phyloP scores from a whole-genome alignment of 345 rosid species.

The Brassica incana region DNA sequence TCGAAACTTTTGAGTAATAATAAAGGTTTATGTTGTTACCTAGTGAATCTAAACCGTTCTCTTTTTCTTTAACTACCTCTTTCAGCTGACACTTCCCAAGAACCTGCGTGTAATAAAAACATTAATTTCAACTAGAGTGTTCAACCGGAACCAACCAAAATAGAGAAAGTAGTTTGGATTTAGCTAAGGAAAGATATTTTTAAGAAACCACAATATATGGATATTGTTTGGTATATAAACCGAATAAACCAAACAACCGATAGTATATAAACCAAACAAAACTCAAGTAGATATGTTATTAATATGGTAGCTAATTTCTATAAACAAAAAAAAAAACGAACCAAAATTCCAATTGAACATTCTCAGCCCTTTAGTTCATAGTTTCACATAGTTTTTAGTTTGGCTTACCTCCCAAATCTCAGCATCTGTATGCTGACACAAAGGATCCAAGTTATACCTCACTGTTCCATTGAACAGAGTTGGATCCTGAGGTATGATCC shows the following conservation, averaged over 20 bases:
- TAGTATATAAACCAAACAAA: too few relatives aligned
- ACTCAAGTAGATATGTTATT: too few relatives aligned
- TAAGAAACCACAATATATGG: too few relatives aligned
- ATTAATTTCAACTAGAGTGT: neutral
- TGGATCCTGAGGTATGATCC: conserved; percentile 94
- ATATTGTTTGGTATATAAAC: too few relatives aligned
- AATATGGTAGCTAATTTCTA: too few relatives aligned
- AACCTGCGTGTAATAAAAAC: conserved; percentile 47
- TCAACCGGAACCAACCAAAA: neutral
- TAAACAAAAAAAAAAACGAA: too few relatives aligned
- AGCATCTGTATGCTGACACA: conserved; percentile 65
- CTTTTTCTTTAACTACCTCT: conserved; percentile 80
- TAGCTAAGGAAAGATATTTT: too few relatives aligned
- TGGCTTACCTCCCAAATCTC: conserved; percentile 90
- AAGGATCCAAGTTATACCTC: conserved; percentile 86
- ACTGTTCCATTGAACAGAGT: conserved; percentile 92
- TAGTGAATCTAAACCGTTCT: conserved; percentile 64
- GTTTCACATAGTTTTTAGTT: neutral
- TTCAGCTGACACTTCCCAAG: conserved; percentile 82
- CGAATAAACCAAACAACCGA: too few relatives aligned
- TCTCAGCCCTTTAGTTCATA: neutral
- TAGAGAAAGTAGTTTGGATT: neutral
- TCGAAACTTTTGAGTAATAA: neutral
- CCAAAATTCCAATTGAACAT: neutral
- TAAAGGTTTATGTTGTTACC: conserved; percentile 42